phyloP scores from a whole-genome alignment of 768 basidiomycete species.

The Mycena alexandri region DNA sequence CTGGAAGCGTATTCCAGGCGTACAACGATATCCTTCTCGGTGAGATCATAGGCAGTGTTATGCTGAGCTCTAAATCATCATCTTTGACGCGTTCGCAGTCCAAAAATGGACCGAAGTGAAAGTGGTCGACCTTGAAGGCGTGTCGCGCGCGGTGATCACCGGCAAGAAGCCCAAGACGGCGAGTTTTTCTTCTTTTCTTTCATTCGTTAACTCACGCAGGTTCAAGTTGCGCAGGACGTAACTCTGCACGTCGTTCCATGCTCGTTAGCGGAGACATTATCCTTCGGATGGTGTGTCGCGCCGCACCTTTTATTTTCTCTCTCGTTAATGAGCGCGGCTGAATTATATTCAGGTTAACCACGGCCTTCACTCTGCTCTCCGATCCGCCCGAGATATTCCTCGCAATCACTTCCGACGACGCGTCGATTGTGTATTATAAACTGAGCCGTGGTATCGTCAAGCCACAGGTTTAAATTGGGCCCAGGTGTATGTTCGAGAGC shows the following conservation, averaged over 20 bases:
- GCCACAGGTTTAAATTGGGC: constrained; percentile 61
- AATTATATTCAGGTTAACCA: constrained; percentile 59
- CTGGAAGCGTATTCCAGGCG: constrained; percentile 76
- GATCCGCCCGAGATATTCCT: constrained; percentile 68
- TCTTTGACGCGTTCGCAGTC: constrained; percentile 52
- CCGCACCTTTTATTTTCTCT: not conserved
- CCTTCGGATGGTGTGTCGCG: constrained; percentile 66
- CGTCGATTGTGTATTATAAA: constrained; percentile 89
- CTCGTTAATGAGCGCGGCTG: not conserved
- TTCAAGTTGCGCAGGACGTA: constrained; percentile 50
- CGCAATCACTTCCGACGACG: constrained; percentile 81
- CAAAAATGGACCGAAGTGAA: constrained; percentile 80
- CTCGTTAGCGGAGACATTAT: constrained; percentile 73
- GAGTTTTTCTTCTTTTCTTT: constrained; percentile 28
- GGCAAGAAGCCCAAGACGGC: constrained; percentile 70
- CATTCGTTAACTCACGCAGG: not conserved
- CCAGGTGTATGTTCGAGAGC: no score
- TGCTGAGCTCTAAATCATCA: not conserved
- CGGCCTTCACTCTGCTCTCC: constrained; percentile 66
- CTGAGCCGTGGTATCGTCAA: constrained; percentile 83
- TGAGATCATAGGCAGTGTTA: constrained; percentile 41
- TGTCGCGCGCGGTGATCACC: constrained; percentile 68
- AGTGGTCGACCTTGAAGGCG: constrained; percentile 69
- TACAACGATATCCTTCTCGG: constrained; percentile 81
- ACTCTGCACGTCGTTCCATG: constrained; percentile 73